These are phyloP conservation scores for Hymenoscyphus fructigenus DNA, from an alignment of 2,329 filamentous ascomycete genomes.

Conservation along the genomic window DNA sequence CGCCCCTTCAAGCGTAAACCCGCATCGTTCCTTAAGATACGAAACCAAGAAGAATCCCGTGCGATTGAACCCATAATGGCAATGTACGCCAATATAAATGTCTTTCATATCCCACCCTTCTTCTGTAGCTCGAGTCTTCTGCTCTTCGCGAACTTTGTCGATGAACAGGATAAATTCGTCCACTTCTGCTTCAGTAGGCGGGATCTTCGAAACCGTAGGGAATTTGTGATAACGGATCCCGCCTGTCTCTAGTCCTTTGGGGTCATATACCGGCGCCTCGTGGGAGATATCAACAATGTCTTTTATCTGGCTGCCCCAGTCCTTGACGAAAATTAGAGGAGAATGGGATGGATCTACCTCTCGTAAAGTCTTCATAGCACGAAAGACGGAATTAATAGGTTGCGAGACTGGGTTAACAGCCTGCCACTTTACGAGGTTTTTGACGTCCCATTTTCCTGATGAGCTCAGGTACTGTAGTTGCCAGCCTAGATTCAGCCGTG, in stretches of 20 bases:
- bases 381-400: conserved; percentile 76
- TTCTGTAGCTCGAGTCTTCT: conserved; percentile 46
- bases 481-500: conserved; percentile 80
- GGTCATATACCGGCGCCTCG: conserved; percentile 86
- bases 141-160: conserved; percentile 58
- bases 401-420: conserved; percentile 74
- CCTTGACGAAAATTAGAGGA: conserved; percentile 66
- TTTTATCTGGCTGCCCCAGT: conserved; percentile 66
- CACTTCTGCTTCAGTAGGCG: conserved; percentile 59
- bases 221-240: conserved; percentile 80
- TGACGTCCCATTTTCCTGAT: conserved; percentile 96
- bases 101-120: conserved; percentile 42
- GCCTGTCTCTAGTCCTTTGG: conserved; percentile 63
- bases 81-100: conserved; percentile 75
- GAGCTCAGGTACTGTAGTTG: conserved; percentile 86
- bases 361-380: conserved; percentile 88
- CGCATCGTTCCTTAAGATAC: conserved; percentile 82
- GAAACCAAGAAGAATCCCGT: conserved; percentile 89
- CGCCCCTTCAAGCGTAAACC: conserved; percentile 70
- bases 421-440: conserved; percentile 92
- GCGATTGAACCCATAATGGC: conserved; percentile 93
- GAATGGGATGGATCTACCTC: conserved; percentile 84
- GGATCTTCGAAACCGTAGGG: conserved; percentile 88
- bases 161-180: conserved; percentile 54
- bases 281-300: conserved; percentile 90